Percentiles rank a stretch among this genome's conserved stretches.
Evolutionary conservation across 2,329 filamentous ascomycete species (phyloP).

Genomic region (Rutstroemia sp.): DNA sequence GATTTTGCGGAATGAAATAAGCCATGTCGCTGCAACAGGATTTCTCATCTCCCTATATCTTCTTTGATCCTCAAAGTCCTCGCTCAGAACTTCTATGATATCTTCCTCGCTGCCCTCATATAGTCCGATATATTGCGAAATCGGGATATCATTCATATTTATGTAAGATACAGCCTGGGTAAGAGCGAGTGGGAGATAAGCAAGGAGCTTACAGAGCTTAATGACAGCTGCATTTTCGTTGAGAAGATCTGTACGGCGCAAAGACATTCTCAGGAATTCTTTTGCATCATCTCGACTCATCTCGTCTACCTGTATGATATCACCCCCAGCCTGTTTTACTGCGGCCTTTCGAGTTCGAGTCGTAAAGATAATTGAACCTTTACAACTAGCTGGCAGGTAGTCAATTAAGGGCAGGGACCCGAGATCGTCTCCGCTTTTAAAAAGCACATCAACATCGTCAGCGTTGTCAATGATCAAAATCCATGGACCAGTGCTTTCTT

Average conservation of each 20-base stretch:
- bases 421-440: not conserved
- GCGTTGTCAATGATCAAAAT: conserved; percentile 35
- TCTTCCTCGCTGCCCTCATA: conserved; percentile 21
- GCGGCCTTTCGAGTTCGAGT: not conserved
- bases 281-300: not conserved
- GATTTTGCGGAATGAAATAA: conserved; percentile 37
- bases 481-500: conserved; percentile 29
- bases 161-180: not conserved
- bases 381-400: not conserved
- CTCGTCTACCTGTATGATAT: not conserved
- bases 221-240: not conserved
- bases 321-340: not conserved
- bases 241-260: not conserved
- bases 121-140: not conserved
- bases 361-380: not conserved
- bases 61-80: conserved; percentile 14
- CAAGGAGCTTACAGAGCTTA: not conserved
- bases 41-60: conserved; percentile 13
- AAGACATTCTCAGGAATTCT: not conserved
- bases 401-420: not conserved
- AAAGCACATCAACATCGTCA: conserved; percentile 30
- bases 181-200: not conserved
- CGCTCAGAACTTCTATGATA: conserved; percentile 28
- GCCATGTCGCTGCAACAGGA: conserved; percentile 20
- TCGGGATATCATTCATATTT: not conserved